Evolutionary conservation across 2,329 filamentous ascomycete species (phyloP), one percentile per base, ranked within the genome.

Genomic region (Coleophoma cylindrospora): DNA sequence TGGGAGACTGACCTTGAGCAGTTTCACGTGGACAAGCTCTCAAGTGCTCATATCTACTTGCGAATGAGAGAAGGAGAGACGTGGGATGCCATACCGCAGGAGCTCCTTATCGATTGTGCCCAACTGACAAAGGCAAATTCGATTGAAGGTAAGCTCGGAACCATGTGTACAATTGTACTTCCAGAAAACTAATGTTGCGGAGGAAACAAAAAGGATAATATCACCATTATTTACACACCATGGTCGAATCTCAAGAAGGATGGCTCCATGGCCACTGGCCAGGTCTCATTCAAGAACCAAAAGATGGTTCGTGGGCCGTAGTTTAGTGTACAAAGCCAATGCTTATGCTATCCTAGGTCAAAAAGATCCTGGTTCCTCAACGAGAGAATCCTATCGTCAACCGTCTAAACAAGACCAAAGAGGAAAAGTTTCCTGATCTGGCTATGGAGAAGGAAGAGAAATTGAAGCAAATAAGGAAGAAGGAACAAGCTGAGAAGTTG

Each of bases 181-280:
- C 54, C 48, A 38, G 57, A 45, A 51, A 47, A 45, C 48, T 60
- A 15, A 60, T 40, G 37, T 40, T 21, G 21, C 43, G 14, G 52
- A 91, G 88, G 94, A 56, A 99, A 99, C 75, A 99, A 99, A 72
- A 97, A 96, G 70, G 92, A 97, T 69, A 97, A 97, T 70, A 76
- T 99, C 62, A 95, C 91, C 14, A 70, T 99, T 64, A 95, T 99
- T 64, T 99, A 99, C 73, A 99, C 94, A 4, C 94, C 94, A 7
- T 97, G 94, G 91, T 87, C 89, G 41, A 99, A 99, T 68, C 79
- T 99, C 34, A 87, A 89, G 67, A 99, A 99, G 67, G 90, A 95
- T 64, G 92, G 91, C 32, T 89, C 86, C 67, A 99, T 99, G 94
- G 91, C 89, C 15, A 86, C 86, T 3, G 94, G 94, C 19, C 94